These are phyloP conservation scores for Spongispora temasekensis DNA, from an alignment of 1,284 basidiomycete genomes.

Conservation along the genomic window DNA sequence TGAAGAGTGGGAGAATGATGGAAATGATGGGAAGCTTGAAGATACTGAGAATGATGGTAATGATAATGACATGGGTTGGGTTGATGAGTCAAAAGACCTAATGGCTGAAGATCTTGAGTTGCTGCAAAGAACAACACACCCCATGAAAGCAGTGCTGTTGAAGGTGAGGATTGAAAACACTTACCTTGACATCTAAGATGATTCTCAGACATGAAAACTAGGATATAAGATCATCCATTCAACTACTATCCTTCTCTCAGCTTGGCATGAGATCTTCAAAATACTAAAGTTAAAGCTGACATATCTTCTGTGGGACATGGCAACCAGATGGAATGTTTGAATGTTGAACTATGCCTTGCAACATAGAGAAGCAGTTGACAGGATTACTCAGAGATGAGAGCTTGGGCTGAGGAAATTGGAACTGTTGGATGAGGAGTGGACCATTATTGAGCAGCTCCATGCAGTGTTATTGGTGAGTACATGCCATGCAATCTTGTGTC, in stretches of 20 bases:
- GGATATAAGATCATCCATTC: not conserved
- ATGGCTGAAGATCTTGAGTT: too few relatives aligned
- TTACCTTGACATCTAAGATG: not conserved
- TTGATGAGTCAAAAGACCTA: too few relatives aligned
- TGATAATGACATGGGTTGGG: too few relatives aligned
- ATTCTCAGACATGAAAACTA: not conserved
- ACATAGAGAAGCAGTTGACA: not conserved
- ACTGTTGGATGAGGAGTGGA: not conserved
- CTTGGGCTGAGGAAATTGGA: not conserved
- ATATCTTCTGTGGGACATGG: too few relatives aligned
- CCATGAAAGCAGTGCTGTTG: too few relatives aligned
- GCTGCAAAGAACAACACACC: too few relatives aligned
- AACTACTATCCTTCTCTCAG: not conserved
- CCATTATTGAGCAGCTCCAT: not conserved
- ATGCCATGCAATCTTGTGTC: not conserved
- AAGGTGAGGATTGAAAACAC: not conserved
- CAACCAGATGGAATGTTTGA: not conserved
- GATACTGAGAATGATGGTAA: not conserved
- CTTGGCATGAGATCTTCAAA: too few relatives aligned
- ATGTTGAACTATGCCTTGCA: not conserved
- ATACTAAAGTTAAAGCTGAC: too few relatives aligned
- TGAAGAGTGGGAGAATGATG: not conserved
- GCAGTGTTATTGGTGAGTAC: not conserved
- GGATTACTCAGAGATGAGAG: not conserved
- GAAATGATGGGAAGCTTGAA: not conserved